These are phyloP conservation scores for Ambrosia hybrid DNA, from an alignment of 140 eudicot genomes.

Conservation along the genomic window DNA sequence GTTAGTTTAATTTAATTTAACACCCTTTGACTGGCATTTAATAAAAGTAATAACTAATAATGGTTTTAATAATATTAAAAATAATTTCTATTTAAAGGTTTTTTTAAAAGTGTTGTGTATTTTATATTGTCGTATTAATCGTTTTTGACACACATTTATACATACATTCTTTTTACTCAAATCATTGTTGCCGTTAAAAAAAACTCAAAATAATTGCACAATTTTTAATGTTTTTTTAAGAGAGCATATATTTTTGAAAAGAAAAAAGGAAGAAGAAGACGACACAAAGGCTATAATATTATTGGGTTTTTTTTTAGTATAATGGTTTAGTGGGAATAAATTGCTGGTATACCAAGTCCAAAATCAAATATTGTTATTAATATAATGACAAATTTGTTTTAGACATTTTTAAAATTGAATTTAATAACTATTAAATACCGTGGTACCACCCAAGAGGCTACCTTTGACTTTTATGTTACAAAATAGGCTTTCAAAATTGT, in stretches of 20 bases:
- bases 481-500: neutral
- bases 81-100: too few relatives aligned
- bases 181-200: neutral
- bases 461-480: neutral
- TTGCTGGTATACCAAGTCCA: slow-evolving; percentile 6
- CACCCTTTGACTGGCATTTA: slow-evolving; percentile 1
- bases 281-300: neutral
- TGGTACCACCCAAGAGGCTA: slow-evolving; percentile 1
- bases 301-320: neutral
- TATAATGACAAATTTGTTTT: slow-evolving; percentile 1
- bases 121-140: too few relatives aligned
- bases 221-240: neutral
- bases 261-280: neutral
- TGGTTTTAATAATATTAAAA: too few relatives aligned
- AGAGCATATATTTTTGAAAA: neutral
- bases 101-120: too few relatives aligned
- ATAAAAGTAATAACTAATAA: too few relatives aligned
- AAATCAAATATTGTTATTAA: slow-evolving; percentile 11
- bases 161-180: neutral
- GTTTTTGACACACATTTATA: neutral
- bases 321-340: slow-evolving; percentile 10
- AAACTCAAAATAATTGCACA: neutral
- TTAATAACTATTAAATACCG: neutral
- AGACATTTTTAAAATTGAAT: neutral
- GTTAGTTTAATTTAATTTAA: too few relatives aligned